Base-by-base conservation (phyloP, 768 basidiomycete species). In the Tubosaeta brunneosetosa region DNA sequence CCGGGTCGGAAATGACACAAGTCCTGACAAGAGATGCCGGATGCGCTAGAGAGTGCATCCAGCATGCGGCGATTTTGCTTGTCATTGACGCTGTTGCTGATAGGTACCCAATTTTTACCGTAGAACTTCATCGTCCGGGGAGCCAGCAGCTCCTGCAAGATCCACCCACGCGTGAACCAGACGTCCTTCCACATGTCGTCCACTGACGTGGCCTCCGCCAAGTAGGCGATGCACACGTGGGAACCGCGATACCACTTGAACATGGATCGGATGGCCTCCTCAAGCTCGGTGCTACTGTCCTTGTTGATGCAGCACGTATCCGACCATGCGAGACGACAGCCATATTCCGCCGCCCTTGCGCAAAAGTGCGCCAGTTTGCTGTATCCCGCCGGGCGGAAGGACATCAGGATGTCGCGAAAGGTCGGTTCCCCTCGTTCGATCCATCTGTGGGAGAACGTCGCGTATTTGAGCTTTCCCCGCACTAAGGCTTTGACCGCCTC, bases 301-400 rank as follows among this genome's bases (percentile, higher is more conserved):
- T 70, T 71, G 46, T 70, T 66, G 42, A 70, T 70, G 26, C 68
- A 70, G 11, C 64, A 68, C 14, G 70, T 71, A 32, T 71, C 70
- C n/a, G 64, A 67, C 68, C 68, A 72, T 31, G 64, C 70, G 3
- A 68, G 56, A 12, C 27, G 19, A 25, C 68, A 69, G 0, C 36
- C 66, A 32, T 67, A 69, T 34, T 61, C 66, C 0, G 50, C 57
- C 19, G 68, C 66, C 33, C 59, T 69, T 2, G 34, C 40, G 49
- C 66, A 67, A 22, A 67, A 69, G 6, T 53, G 52, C 19, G 38
- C 53, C 14, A 67, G 61, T 19, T 67, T 67, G 47, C 26, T 31
- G 10, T 67, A 69, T 33, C 66, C 67, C 7, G 63, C 51, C 1
- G 66, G 66, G 32, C 7, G 41, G 46, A 65, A 64, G 2, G 67